phyloP scores from a whole-genome alignment of 805 yeast species.

The Priceomyces haplophilus region DNA sequence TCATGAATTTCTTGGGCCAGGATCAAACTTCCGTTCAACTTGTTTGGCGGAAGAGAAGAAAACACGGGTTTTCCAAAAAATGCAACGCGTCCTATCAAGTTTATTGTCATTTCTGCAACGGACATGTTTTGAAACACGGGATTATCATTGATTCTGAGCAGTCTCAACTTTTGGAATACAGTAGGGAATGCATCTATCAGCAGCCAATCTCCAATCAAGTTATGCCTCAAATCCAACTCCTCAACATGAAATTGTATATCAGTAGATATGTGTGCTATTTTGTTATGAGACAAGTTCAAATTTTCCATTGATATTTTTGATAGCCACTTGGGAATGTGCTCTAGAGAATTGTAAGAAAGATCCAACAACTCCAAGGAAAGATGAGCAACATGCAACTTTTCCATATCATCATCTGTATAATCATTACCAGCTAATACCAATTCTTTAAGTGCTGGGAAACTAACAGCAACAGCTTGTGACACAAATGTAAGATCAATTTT shows the following conservation, averaged over 20 bases:
- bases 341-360: conserved; percentile 43
- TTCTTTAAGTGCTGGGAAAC: conserved; percentile 38
- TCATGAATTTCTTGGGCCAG: conserved; percentile 48
- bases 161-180: conserved; percentile 40
- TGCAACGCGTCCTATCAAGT: conserved; percentile 45
- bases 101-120: conserved; percentile 30
- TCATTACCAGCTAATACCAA: conserved; percentile 35
- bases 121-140: conserved; percentile 40
- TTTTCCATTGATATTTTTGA: neutral
- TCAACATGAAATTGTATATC: neutral
- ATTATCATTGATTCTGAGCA: conserved; percentile 51
- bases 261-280: conserved; percentile 15
- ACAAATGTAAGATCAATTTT: conserved; percentile 16
- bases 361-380: conserved; percentile 16
- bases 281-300: conserved; percentile 38
- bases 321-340: conserved; percentile 2
- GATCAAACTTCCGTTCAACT: conserved; percentile 59
- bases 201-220: conserved; percentile 45
- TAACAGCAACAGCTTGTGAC: conserved; percentile 13
- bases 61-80: conserved; percentile 11
- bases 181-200: conserved; percentile 37
- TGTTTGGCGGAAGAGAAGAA: conserved; percentile 24
- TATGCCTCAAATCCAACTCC: conserved; percentile 50
- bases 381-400: conserved; percentile 7
- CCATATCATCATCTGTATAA: conserved; percentile 18